Percentiles rank a stretch among this genome's conserved stretches.
Evolutionary conservation across 805 yeast genomes (phyloP).

Genomic region (Wickerhamomyces chambardii): DNA sequence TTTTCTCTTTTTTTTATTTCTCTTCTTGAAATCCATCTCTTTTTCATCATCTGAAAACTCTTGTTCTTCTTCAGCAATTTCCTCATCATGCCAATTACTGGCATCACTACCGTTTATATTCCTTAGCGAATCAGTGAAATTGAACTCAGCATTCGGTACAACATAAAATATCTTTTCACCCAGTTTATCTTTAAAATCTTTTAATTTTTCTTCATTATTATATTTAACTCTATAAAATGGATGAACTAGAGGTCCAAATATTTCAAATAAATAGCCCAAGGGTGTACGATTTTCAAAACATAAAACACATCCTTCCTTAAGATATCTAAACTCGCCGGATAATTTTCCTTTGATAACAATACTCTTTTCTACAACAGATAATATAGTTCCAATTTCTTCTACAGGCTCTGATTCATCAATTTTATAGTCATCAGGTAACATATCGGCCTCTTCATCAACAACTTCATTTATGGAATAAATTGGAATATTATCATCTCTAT

Average conservation of each 20-base stretch:
- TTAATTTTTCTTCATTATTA: conserved; percentile 38
- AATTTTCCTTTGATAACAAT: conserved; percentile 60
- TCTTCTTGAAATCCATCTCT: conserved; percentile 62
- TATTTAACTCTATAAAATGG: conserved; percentile 79
- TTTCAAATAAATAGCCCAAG: conserved; percentile 77
- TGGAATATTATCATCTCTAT: conserved; percentile 30
- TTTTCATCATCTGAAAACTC: conserved; percentile 94
- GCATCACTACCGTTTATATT: conserved; percentile 86
- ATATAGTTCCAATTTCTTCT: conserved; percentile 62
- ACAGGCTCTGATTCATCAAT: conserved; percentile 56
- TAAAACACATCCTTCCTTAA: conserved; percentile 73
- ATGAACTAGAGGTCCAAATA: conserved; percentile 76
- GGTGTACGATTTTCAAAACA: conserved; percentile 66
- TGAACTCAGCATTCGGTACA: conserved; percentile 72
- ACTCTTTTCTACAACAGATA: conserved; percentile 61
- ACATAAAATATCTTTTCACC: conserved; percentile 66
- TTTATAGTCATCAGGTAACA: conserved; percentile 55
- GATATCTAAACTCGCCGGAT: conserved; percentile 79
- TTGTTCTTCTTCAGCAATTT: conserved; percentile 85
- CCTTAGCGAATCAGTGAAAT: conserved; percentile 66
- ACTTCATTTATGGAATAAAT: conserved; percentile 75
- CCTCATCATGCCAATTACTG: conserved; percentile 91
- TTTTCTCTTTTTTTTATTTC: conserved; percentile 47
- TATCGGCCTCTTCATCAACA: conserved; percentile 56
- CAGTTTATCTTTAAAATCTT: conserved; percentile 32